phyloP scores from a whole-genome alignment of 371 early-diverging fungal species.

The Blastocladiella emersonii region DNA sequence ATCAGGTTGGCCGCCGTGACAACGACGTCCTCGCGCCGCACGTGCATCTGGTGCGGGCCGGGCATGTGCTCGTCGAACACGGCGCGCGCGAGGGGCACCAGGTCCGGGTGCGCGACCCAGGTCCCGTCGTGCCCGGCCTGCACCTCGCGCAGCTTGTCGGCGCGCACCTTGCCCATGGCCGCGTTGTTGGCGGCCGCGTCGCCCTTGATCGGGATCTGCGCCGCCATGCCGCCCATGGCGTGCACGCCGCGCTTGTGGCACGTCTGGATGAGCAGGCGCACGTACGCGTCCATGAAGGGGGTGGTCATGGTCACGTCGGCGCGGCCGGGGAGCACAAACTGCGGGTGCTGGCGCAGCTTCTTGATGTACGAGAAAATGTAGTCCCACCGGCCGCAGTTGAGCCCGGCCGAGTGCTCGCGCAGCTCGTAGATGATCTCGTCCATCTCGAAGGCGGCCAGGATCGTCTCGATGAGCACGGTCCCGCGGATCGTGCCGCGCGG shows the following conservation, averaged over 20 bases:
- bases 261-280: constrained; percentile 84
- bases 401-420: constrained; percentile 85
- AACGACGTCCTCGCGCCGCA: constrained; percentile 77
- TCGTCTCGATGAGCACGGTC: constrained; percentile 92
- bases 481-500: constrained; percentile 91
- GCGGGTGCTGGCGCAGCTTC: constrained; percentile 73
- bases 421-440: constrained; percentile 96
- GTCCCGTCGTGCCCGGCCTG: constrained; percentile 90
- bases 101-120: constrained; percentile 95
- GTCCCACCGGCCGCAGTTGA: constrained; percentile 97
- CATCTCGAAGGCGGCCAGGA: constrained; percentile 92
- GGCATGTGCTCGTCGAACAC: constrained; percentile 91
- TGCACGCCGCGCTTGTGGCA: constrained; percentile 94
- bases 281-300: constrained; percentile 93
- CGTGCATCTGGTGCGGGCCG: constrained; percentile 82
- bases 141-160: constrained; percentile 87
- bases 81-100: constrained; percentile 70
- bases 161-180: constrained; percentile 82
- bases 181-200: constrained; percentile 68
- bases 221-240: constrained; percentile 98
- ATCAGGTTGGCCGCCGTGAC: constrained; percentile 72
- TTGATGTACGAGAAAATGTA: constrained; percentile 95
- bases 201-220: constrained; percentile 93
- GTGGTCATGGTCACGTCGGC: constrained; percentile 78
- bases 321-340: constrained; percentile 79